Base-by-base conservation (phyloP, 495 filamentous ascomycete genomes). In the Penicillium taxi region DNA sequence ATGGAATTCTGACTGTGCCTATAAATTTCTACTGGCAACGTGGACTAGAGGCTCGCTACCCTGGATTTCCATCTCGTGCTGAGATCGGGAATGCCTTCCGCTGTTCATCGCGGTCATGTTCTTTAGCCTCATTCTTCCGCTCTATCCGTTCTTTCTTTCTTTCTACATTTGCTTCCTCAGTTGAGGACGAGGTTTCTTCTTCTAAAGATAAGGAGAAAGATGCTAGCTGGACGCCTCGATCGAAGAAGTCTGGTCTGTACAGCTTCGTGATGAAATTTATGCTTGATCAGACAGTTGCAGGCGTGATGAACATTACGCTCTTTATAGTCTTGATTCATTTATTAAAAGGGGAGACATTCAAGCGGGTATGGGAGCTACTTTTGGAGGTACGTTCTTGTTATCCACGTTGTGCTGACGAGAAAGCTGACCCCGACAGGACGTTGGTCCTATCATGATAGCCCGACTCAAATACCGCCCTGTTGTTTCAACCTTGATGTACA, bases 1-100 rank as follows among this genome's bases (percentile, higher is more conserved):
- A 81, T 65, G 70, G 79, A 32, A 54, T 86, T 18, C 45, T 96
- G 33, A 82, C 73, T 50, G 79, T 81, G 11, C 90, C 91, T 3
- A 81, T 84, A 14, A 96, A 96, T 63, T 84, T 86, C 59, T 62
- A 83, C 48, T 98, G 88, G 88, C 87, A 85, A 56, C 66, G 60
- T 42, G 71, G 53, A 44, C 63, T 82, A 29, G 78, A 82, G 50
- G 42, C 57, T 17, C 49, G 44, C 0, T 79, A 72, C 42, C 77
- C 78, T 4, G 72, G 68, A 8, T 55, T 63, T 39, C 52, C 58
- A 9, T 42, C 53, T 8, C 51, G 55, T 17, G 43, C 53, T 11
- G 53, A 56, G 31, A 26, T 51, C 25, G 39, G 42, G 6, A 37
- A 37, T 30, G 36, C 35, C 16, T 44, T 46, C 26, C 44, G 47